Evolutionary conservation across 2,329 filamentous ascomycete genomes (phyloP).

Genomic region (Fusarium pininemorale): DNA sequence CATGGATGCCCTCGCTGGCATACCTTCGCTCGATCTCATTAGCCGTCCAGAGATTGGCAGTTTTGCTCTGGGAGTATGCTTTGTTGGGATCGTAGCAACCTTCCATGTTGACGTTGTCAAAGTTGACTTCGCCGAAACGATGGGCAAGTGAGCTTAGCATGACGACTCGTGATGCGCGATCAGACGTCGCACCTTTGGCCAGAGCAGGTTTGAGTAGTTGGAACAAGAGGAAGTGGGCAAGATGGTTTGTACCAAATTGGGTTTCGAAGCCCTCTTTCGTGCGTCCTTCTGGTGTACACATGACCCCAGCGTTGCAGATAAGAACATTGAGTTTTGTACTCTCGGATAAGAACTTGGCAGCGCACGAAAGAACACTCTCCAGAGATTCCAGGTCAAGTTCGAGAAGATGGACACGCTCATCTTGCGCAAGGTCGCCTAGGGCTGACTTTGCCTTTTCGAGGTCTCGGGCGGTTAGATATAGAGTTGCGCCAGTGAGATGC

Average conservation of each 20-base stretch:
- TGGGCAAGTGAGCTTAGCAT: background rate
- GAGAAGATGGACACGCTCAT: background rate
- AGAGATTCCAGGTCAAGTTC: background rate
- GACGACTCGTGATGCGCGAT: background rate
- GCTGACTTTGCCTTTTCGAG: background rate
- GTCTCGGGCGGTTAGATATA: background rate
- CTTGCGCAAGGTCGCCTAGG: background rate
- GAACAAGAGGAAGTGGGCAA: background rate
- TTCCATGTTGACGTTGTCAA: constrained; percentile 2
- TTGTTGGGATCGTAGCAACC: background rate
- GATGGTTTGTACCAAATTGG: constrained; percentile 5
- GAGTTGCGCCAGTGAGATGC: background rate
- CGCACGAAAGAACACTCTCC: background rate
- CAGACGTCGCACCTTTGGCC: background rate
- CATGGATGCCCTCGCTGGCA: background rate
- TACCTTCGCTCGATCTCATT: constrained; percentile 2
- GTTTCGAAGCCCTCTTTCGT: constrained; percentile 1
- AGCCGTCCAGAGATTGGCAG: constrained; percentile 6
- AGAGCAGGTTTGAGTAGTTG: background rate
- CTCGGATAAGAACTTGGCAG: background rate
- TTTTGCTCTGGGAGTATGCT: background rate
- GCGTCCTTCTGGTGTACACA: background rate
- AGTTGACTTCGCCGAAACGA: background rate
- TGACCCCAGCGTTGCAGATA: constrained; percentile 8
- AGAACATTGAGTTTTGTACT: background rate